These are phyloP conservation scores for Talaromyces proteolyticus DNA, from an alignment of 495 filamentous ascomycete genomes.

Conservation along the genomic window DNA sequence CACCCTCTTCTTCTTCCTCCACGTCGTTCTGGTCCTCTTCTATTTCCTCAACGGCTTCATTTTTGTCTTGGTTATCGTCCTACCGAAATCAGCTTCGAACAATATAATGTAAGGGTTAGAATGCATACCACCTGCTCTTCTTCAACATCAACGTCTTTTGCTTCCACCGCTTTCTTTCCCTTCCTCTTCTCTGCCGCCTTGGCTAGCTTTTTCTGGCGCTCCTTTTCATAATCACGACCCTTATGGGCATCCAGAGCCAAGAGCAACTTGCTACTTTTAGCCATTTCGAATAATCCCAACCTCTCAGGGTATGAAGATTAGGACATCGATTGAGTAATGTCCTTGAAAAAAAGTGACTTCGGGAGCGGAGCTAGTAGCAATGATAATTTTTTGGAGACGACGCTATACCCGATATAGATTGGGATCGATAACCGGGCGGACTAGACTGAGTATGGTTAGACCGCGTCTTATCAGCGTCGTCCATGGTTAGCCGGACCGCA, in stretches of 20 bases:
- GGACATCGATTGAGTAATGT: background rate
- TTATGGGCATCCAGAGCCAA: constrained; percentile 62
- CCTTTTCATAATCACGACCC: constrained; percentile 60
- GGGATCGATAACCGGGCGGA: background rate
- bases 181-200: constrained; percentile 50
- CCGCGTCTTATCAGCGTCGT: background rate
- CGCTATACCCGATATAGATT: constrained; percentile 7
- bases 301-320: background rate
- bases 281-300: constrained; percentile 31
- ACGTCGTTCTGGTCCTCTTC: no score
- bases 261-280: constrained; percentile 59
- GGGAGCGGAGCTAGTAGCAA: background rate
- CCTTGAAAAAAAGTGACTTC: background rate
- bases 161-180: constrained; percentile 8
- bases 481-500: no score
- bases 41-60: constrained; percentile 25
- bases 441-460: background rate
- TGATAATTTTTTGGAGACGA: constrained; percentile 2
- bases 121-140: background rate
- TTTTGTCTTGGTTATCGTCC: constrained; percentile 20
- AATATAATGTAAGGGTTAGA: background rate
- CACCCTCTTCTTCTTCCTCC: constrained; percentile 40
- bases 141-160: background rate
- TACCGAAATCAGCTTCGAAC: background rate
- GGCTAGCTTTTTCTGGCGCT: constrained; percentile 56